phyloP scores from a whole-genome alignment of 139 green algal genomes.

The Mychonastes homosphaera region DNA sequence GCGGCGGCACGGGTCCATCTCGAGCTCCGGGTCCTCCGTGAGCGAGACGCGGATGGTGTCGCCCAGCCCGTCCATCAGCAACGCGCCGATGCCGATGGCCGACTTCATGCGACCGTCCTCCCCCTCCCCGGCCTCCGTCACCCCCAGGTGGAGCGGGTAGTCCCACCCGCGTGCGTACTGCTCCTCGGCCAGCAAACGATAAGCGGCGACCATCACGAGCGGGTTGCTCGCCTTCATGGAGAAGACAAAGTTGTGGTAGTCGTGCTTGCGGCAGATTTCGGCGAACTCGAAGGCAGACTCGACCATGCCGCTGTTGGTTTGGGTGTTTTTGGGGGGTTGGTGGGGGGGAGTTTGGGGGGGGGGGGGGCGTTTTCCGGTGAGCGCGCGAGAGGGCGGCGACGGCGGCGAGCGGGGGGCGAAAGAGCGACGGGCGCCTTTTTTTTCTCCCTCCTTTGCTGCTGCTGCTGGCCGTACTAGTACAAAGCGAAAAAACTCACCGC shows the following conservation, averaged over 20 bases:
- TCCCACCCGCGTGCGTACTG: constrained; percentile 89
- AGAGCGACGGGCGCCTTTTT: too few relatives aligned
- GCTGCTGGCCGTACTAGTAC: background rate
- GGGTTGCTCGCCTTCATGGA: constrained; percentile 98
- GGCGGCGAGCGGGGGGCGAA: too few relatives aligned
- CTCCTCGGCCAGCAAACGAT: constrained; percentile 89
- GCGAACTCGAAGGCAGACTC: constrained; percentile 94
- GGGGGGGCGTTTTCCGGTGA: too few relatives aligned
- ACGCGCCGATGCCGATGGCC: constrained; percentile 92
- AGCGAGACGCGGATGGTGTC: constrained; percentile 94
- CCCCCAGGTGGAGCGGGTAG: constrained; percentile 95
- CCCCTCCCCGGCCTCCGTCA: constrained; percentile 90
- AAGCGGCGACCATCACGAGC: constrained; percentile 92
- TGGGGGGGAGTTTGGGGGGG: too few relatives aligned
- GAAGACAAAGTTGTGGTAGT: constrained; percentile 99
- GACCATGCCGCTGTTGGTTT: constrained; percentile 88
- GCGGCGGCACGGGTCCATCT: constrained; percentile 87
- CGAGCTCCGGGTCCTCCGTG: constrained; percentile 91
- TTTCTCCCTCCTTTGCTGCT: background rate
- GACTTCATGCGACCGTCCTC: constrained; percentile 98
- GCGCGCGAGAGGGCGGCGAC: too few relatives aligned
- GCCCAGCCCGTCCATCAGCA: constrained; percentile 95
- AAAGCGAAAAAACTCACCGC: constrained; percentile 17
- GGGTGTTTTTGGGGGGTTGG: too few relatives aligned
- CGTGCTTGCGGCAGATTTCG: constrained; percentile 86